Evolutionary conservation across 768 basidiomycete genomes (phyloP), one percentile per base, ranked within the genome.

Genomic region (Pleurotus platypus): DNA sequence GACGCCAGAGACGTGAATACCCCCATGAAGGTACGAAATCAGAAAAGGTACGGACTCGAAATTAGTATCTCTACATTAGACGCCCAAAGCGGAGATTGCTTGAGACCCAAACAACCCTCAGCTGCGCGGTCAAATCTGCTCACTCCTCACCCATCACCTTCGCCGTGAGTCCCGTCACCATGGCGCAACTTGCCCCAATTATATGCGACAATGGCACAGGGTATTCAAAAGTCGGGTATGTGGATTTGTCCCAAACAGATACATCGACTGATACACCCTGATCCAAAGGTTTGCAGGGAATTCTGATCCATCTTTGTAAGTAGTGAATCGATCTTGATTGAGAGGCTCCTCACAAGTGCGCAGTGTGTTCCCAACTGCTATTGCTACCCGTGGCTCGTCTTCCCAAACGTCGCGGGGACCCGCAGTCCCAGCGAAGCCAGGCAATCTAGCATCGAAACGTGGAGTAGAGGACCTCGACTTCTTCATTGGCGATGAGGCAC

Each of bases 401-500:
- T 20, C 55, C 3, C 58, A 84, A 0, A 81, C 86, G 61, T 58
- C 80, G 6, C 80, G 85, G 42, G 61, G 61, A 1, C 91, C 93
- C 11, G 78, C 91, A 16, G 76, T 94, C 47, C 90, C 93, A 24
- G 74, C 84, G 40, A 94, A 94, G 70, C 92, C 94, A 6, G 89
- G 93, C 3, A 86, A 95, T 73, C 85, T 98, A 47, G 96, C 96
- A 2, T 92, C 92, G 57, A 98, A 98, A 74, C 87, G 97, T 56
- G 97, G 97, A 9, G 89, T 98, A 38, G 97, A 99, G 72, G 97
- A 99, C 72, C 89, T 98, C 61, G 96, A 99, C 77, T 99, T 98
- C 81, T 97, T 90, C 80, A 99, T 99, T 74, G 97, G 97, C 59
- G 94, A 98, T 68, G 97, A 98, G 72, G 97, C 97, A 0, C 79